phyloP scores from a whole-genome alignment of 2,329 filamentous ascomycete genomes.

The Trichoderma arundinaceum region DNA sequence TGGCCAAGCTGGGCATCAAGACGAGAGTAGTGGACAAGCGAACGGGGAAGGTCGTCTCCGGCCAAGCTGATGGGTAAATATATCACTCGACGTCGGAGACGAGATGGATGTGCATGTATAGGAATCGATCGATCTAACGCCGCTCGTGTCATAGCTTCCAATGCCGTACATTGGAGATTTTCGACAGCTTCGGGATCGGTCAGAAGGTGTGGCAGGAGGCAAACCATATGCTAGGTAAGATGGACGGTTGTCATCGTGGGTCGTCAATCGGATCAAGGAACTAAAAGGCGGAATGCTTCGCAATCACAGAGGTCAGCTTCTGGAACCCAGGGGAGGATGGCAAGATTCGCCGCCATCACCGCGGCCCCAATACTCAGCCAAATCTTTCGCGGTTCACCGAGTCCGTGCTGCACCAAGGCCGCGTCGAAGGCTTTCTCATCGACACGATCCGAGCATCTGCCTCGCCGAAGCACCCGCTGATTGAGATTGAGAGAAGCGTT shows the following conservation, averaged over 20 bases:
- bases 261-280: constrained; percentile 32
- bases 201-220: constrained; percentile 69
- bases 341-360: constrained; percentile 60
- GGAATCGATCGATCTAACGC: neutral
- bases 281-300: neutral
- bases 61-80: constrained; percentile 49
- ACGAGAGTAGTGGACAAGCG: constrained; percentile 54
- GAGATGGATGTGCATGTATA: no score
- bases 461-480: constrained; percentile 42
- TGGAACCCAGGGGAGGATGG: constrained; percentile 67
- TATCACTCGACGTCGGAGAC: neutral
- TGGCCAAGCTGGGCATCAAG: constrained; percentile 49
- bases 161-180: constrained; percentile 72
- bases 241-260: no score
- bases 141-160: constrained; percentile 50
- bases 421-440: constrained; percentile 70
- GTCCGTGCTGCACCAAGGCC: constrained; percentile 72
- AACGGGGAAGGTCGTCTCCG: constrained; percentile 47
- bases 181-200: constrained; percentile 72
- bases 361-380: constrained; percentile 66
- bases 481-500: constrained; percentile 64
- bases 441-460: constrained; percentile 63
- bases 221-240: constrained; percentile 68
- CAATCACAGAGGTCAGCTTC: constrained; percentile 39
- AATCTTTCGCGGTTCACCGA: constrained; percentile 68